These are phyloP conservation scores for Myxozyma mucilagina DNA, from an alignment of 805 yeast genomes.

Conservation along the genomic window DNA sequence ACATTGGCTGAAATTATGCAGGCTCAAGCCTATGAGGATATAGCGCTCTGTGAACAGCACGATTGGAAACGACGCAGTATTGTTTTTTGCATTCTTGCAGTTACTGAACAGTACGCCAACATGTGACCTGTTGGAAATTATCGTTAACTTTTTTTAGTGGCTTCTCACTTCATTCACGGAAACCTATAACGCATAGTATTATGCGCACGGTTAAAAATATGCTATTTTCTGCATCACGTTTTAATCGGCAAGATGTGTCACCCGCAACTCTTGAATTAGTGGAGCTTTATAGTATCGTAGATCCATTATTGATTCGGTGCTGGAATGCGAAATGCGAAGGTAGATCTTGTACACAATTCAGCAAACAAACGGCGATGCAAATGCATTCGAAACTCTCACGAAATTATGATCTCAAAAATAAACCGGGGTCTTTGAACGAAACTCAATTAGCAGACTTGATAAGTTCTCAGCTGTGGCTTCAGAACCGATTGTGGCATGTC, in stretches of 20 bases:
- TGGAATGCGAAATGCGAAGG: not conserved
- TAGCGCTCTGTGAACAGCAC: not conserved
- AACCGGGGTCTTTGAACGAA: not conserved
- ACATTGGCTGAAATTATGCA: constrained; percentile 14
- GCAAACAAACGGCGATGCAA: not conserved
- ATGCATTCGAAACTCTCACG: not conserved
- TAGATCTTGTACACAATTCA: not conserved
- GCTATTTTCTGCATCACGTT: not conserved
- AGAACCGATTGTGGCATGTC: constrained; percentile 14
- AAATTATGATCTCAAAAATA: not conserved
- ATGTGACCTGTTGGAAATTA: not conserved
- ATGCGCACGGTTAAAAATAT: not conserved
- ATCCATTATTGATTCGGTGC: not conserved
- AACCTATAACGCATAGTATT: not conserved
- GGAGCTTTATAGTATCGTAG: not conserved
- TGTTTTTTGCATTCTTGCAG: constrained; percentile 9
- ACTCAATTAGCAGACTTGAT: constrained; percentile 10
- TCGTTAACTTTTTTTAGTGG: not conserved
- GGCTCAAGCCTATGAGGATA: not conserved
- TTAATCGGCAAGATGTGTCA: not conserved
- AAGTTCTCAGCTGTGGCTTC: constrained; percentile 19
- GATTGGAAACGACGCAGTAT: constrained; percentile 1
- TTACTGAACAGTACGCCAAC: constrained; percentile 17
- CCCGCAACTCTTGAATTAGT: not conserved
- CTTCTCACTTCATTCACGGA: constrained; percentile 2